phyloP scores from a whole-genome alignment of 805 yeast species.

The Starmerella vitae region DNA sequence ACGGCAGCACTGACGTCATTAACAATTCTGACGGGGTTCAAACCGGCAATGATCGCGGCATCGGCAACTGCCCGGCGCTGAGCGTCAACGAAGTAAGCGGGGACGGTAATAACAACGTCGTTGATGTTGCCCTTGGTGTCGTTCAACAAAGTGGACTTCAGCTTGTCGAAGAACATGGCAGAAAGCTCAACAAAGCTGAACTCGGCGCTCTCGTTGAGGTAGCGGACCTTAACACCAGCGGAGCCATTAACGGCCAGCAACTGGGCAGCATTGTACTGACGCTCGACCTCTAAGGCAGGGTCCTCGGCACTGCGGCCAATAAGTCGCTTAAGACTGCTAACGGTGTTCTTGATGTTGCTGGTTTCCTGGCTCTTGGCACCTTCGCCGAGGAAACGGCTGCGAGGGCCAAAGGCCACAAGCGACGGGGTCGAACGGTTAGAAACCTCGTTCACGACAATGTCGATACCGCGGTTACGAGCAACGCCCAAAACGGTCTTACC shows the following conservation, averaged over 20 bases:
- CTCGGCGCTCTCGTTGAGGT: constrained; percentile 59
- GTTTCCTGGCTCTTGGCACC: constrained; percentile 92
- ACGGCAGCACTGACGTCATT: constrained; percentile 98
- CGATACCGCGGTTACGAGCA: constrained; percentile 97
- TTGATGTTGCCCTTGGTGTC: constrained; percentile 73
- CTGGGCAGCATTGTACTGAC: constrained; percentile 58
- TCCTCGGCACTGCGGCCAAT: constrained; percentile 64
- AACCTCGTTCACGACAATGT: constrained; percentile 94
- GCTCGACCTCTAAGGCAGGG: constrained; percentile 65
- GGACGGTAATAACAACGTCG: constrained; percentile 90
- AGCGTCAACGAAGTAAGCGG: constrained; percentile 91
- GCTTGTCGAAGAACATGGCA: constrained; percentile 89
- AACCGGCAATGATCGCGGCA: constrained; percentile 89
- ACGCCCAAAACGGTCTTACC: constrained; percentile 79
- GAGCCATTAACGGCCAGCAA: constrained; percentile 58
- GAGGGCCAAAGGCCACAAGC: constrained; percentile 78
- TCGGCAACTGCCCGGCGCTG: constrained; percentile 95
- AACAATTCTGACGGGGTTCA: constrained; percentile 95
- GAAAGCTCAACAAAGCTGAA: constrained; percentile 82
- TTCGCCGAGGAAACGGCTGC: constrained; percentile 89
- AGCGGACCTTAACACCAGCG: constrained; percentile 76
- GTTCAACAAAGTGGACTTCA: constrained; percentile 61
- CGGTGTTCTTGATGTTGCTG: constrained; percentile 91
- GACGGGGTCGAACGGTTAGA: constrained; percentile 94
- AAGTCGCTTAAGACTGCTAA: constrained; percentile 85